Evolutionary conservation across 148 eudicot species (phyloP), one percentile per base, ranked within the genome.

Genomic region (Rhododendron mucronatum): DNA sequence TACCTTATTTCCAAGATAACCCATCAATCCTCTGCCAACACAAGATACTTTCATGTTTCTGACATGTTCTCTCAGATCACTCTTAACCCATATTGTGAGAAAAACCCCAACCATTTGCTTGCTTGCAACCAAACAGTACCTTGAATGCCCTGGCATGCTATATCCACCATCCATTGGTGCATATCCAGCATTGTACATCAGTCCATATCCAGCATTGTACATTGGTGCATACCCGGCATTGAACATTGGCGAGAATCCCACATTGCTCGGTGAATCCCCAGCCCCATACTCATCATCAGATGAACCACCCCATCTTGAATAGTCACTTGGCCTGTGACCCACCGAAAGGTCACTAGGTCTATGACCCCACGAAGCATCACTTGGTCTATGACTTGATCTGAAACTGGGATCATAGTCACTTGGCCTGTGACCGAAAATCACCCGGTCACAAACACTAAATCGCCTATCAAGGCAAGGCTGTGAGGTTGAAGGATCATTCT

Each of bases 1-100:
- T 30, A 96, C 99, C 99, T 96, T 96, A 86, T 96, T 96, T 84
- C 99, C 99, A n/a, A 94, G 94, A 88, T 95, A 96, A 47, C 99
- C 99, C 99, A 96, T 96, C 87, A 96, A 91, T 83, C 99, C 99
- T 89, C 99, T 90, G 33, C 99, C 99, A 81, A 96, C 94, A 90
- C 99, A 94, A 50, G 99, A 96, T 83, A 96, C 94, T 86, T 95
- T 95, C 37, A 95, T 92, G 91, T 96, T 96, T 47, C 91, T 86
- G 51, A 95, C 98, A 82, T 94, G 93, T 80, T 94, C 98, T 85
- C 93, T 92, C 86, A 96, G 87, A 84, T 96, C 97, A 86, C 91
- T 94, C 86, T 95, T 91, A 1, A 95, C 94, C 99, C 99, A 96
- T 41, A 96, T 93, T 1, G 96, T 95, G 81, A 96, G 95, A 86